Evolutionary conservation across 768 basidiomycete genomes (phyloP).

Genomic region (Gautieria morchelliformis): DNA sequence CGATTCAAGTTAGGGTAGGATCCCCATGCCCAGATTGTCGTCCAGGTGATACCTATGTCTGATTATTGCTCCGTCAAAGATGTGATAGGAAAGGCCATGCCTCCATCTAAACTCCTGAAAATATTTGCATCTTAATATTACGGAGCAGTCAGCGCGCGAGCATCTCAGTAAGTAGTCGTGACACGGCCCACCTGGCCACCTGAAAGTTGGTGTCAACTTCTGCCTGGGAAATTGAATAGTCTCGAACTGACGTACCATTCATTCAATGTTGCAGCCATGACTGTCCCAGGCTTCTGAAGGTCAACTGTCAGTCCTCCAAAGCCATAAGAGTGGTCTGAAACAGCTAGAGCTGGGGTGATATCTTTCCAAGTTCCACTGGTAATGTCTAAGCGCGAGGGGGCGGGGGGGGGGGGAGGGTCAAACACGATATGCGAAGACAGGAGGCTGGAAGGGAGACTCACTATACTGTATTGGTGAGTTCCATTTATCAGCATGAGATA

Average conservation of each 20-base stretch:
- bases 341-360: constrained; percentile 40
- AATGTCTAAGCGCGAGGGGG: constrained; percentile 38
- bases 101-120: constrained; percentile 49
- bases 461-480: constrained; percentile 1
- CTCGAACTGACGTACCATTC: constrained; percentile 28
- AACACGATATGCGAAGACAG: not conserved
- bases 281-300: constrained; percentile 46
- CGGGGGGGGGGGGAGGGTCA: too few species aligned
- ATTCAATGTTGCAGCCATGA: constrained; percentile 62
- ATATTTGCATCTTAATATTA: constrained; percentile 57
- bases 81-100: constrained; percentile 17
- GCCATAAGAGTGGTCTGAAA: not conserved
- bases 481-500: not conserved
- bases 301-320: constrained; percentile 44
- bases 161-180: not conserved
- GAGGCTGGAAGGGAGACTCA: not conserved
- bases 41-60: constrained; percentile 32
- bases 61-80: not conserved
- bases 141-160: constrained; percentile 5
- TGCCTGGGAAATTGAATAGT: constrained; percentile 1
- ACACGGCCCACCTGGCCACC: not conserved
- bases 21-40: constrained; percentile 46
- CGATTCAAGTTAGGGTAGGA: constrained; percentile 28
- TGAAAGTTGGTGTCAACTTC: not conserved
- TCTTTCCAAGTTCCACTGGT: constrained; percentile 46